phyloP scores from a whole-genome alignment of 805 yeast genomes.

The Metschnikowia lunata region DNA sequence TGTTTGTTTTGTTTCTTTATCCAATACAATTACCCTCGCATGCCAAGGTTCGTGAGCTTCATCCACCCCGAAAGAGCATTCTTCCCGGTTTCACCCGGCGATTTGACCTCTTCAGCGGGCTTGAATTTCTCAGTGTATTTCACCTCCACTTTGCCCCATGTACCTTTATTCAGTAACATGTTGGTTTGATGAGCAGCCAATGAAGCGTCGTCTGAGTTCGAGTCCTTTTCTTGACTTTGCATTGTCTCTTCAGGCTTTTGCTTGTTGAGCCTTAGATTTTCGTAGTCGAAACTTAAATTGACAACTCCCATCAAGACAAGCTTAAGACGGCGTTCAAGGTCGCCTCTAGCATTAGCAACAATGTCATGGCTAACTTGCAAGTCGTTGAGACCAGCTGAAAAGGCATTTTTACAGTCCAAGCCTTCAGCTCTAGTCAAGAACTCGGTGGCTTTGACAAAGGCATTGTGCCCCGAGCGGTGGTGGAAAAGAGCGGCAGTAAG shows the following conservation, averaged over 20 bases:
- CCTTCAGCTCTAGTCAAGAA: neutral
- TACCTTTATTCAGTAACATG: neutral
- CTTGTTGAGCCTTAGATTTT: neutral
- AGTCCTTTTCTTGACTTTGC: neutral
- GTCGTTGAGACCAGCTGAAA: neutral
- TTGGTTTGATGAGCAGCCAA: neutral
- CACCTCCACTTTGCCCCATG: neutral
- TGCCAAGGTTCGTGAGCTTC: neutral
- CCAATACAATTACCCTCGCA: neutral
- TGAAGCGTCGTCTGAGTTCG: neutral
- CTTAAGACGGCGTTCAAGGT: neutral
- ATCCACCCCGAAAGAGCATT: neutral
- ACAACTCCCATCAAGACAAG: neutral
- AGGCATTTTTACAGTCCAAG: neutral
- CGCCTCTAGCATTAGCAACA: neutral
- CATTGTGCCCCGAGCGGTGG: neutral
- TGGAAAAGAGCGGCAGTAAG: neutral
- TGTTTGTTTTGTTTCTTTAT: no score
- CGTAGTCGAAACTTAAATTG: neutral
- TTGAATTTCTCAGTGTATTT: neutral
- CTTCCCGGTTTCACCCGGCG: neutral
- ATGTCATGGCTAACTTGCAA: slow-evolving; percentile 1
- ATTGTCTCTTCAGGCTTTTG: neutral
- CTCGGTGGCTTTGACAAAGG: neutral
- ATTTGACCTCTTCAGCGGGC: neutral